Evolutionary conservation across 805 yeast genomes (phyloP), one percentile per base, ranked within the genome.

Genomic region (Nakazawaea pomicola): DNA sequence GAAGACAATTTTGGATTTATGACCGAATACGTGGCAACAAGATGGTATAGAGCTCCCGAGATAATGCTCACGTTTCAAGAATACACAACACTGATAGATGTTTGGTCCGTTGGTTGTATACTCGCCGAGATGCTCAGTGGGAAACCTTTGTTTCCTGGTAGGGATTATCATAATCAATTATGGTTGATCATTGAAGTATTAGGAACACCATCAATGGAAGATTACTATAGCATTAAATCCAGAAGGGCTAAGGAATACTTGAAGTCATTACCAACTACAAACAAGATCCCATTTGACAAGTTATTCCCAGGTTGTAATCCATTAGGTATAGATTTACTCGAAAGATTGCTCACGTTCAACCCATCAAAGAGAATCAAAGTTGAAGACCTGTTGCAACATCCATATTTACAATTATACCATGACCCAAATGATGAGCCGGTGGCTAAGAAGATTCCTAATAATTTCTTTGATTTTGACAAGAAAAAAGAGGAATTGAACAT

Each of bases 11-110:
- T 78, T 46, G 88, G 87, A 4, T 80, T 80, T 58, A 83, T 91
- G 95, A 91, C 98, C 2, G 98, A 91, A 61, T 91, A 91, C 58
- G 98, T 91, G 33, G 98, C 98, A 8, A 91, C 98, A 3, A 70
- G 98, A 49, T 91, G 98, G 97, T 91, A 91, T 61, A 71, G 98
- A 43, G 98, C 98, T 0, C 98, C 98, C 0, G 98, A 91, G 54
- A 89, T 91, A 58, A 91, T 91, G 98, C 72, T 91, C 37, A 88
- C 96, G 11, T 88, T 90, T 53, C 91, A 89, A 48, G 87, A 84
- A 54, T 91, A 91, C 64, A 85, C 96, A 19, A 85, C 91, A 29
- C 96, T 96, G 27, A 91, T 91, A 55, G 98, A 91, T 62, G 79
- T 91, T 24, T 91, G 98, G 98, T 83, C 95, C 2, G 95, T 89